phyloP scores from a whole-genome alignment of 495 filamentous ascomycete genomes.

The Lentithecium fluviatile region DNA sequence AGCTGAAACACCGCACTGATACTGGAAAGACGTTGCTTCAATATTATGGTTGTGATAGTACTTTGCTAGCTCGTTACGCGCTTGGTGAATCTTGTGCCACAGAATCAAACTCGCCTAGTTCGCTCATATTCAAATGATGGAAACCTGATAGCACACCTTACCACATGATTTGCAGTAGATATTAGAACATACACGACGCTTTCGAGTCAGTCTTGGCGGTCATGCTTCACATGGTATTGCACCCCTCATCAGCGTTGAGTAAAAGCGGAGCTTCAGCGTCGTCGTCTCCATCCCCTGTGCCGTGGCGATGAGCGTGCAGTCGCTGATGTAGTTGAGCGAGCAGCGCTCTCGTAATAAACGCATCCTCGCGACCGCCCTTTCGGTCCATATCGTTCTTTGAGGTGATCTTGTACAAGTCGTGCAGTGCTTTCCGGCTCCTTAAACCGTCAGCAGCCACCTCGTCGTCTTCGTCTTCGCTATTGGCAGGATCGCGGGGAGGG shows the following conservation, averaged over 20 bases:
- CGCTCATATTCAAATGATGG: too few species aligned
- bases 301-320: conserved; percentile 42
- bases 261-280: conserved; percentile 42
- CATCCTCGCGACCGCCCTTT: conserved; percentile 60
- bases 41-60: too few species aligned
- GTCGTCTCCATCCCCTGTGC: conserved; percentile 19
- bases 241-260: conserved; percentile 45
- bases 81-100: too few species aligned
- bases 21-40: too few species aligned
- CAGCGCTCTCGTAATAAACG: conserved; percentile 63
- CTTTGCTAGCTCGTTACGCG: too few species aligned
- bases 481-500: conserved; percentile 5
- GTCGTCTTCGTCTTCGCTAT: conserved; percentile 34
- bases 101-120: too few species aligned
- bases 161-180: too few species aligned
- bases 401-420: conserved; percentile 63
- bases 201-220: too few species aligned
- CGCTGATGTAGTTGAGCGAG: conserved; percentile 56
- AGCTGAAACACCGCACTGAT: not conserved
- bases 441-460: conserved; percentile 46
- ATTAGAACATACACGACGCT: too few species aligned
- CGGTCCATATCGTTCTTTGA: conserved; percentile 64
- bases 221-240: not conserved
- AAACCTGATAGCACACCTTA: too few species aligned
- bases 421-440: conserved; percentile 57